Percentiles rank a stretch among this genome's conserved stretches.
phyloP scores from a whole-genome alignment of 108 stramenopile species.

The Nannochloropsis gaditana region DNA sequence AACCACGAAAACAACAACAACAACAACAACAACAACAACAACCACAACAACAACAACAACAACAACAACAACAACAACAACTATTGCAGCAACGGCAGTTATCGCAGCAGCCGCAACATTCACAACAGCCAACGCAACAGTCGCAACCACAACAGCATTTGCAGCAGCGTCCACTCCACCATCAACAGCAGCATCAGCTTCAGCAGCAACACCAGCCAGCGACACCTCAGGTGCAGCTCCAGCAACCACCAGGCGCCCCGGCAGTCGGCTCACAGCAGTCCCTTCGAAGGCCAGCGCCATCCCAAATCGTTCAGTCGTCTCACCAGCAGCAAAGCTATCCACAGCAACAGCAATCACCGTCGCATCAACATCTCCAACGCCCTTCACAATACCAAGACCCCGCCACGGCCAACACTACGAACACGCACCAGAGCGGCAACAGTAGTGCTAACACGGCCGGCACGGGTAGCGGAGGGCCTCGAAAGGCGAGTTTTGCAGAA shows the following conservation, averaged over 20 bases:
- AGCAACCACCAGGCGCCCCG: no score
- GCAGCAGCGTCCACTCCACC: not conserved
- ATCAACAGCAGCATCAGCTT: not conserved
- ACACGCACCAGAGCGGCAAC: no score
- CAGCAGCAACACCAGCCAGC: not conserved
- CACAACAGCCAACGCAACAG: not conserved
- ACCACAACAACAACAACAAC: no score
- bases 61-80: not conserved
- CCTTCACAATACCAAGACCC: not conserved
- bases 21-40: not conserved
- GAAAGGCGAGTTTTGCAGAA: constrained; percentile 14
- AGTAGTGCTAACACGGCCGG: no score
- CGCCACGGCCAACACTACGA: no score
- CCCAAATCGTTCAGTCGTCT: no score
- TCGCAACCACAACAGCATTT: not conserved
- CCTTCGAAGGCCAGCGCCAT: no score
- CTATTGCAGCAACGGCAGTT: not conserved
- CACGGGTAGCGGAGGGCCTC: no score
- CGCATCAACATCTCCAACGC: not conserved
- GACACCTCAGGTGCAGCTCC: no score
- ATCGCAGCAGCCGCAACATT: not conserved
- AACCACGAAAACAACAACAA: not conserved
- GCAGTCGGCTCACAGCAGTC: no score
- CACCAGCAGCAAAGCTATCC: not conserved
- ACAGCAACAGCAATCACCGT: not conserved